Base-by-base conservation (phyloP, 139 green algal genomes). In the Closterium sp. region DNA sequence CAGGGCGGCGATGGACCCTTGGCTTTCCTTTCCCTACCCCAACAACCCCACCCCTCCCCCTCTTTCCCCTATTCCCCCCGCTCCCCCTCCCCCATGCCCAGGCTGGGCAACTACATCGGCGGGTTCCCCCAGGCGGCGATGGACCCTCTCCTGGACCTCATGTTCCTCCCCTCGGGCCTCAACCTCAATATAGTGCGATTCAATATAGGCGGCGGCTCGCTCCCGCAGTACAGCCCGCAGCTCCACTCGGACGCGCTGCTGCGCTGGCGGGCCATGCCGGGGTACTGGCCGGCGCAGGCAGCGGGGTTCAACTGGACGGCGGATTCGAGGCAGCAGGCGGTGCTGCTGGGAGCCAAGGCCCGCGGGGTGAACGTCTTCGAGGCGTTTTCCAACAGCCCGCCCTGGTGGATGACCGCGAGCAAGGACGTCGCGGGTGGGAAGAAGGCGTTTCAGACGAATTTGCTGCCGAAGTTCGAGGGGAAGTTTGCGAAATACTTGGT, bases 301-400 rank as follows among this genome's bases (percentile, higher is more conserved):
- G 62, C 19, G 85, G 10, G 27, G 22, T 95, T 88, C 86, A 91
- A 95, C 79, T 95, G 91, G 88, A 73, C 30, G 6, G 28, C 84
- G 34, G 94, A 94, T 31, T 45, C 62, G 11, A 86, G 84, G 28
- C 94, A 95, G 92, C 79, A 85, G 17, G 88, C 86, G 73, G 70
- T 94, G 73, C 50, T 95, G 89, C 88, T 94, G 42, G 92, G 85
- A 34, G 94, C 92, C 5, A 70, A 38, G 13, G 73, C 87, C 9
- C 50, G 94, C 24, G 94, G 92, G 13, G 92, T 87, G 13, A 27
- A 91, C 42, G 17, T 89, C 38, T 92, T 95, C 34, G 94, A 95
- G 42, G 94, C 94, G 19, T 95, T 95, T 87, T 92, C 87, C 11
- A 94, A 95, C 87, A 93, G 90, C 13, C 92, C 94, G 17, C 94